phyloP scores from a whole-genome alignment of 2,329 filamentous ascomycete genomes.

The Fusarium virguliforme region DNA sequence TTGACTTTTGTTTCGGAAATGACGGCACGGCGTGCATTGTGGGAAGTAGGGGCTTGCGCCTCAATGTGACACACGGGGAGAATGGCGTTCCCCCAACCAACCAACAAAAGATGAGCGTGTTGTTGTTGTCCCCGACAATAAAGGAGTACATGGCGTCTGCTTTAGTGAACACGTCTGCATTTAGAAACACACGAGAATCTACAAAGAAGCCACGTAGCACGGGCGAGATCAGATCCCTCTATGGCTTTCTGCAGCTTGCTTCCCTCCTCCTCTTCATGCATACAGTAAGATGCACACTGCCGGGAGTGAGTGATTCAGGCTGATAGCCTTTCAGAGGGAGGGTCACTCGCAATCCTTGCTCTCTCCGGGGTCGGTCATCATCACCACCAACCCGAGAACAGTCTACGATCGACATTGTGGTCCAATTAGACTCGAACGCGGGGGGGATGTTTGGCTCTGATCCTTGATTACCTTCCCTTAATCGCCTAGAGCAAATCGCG shows the following conservation, averaged over 20 bases:
- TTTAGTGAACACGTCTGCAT: not conserved
- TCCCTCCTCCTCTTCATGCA: not conserved
- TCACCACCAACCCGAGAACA: conserved; percentile 26
- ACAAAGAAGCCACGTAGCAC: conserved; percentile 1
- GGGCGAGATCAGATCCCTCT: conserved; percentile 6
- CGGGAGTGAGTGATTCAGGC: not conserved
- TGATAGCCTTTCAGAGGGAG: not conserved
- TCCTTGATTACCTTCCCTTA: conserved; percentile 36
- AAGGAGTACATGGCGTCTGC: not conserved
- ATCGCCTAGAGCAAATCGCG: conserved; percentile 37
- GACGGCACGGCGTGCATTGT: conserved; percentile 19
- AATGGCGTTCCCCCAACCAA: not conserved
- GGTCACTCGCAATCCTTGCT: conserved; percentile 10
- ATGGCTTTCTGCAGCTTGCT: not conserved
- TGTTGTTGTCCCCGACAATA: not conserved
- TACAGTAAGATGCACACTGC: not conserved
- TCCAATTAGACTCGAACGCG: conserved; percentile 37
- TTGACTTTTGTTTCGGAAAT: conserved; percentile 20
- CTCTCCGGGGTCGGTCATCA: conserved; percentile 17
- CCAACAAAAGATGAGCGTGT: not conserved
- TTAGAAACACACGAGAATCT: conserved; percentile 9
- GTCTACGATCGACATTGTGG: conserved; percentile 34
- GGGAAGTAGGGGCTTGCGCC: conserved; percentile 22
- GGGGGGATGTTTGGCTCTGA: conserved; percentile 31
- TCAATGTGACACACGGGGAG: conserved; percentile 19